Percentiles rank a stretch among this genome's conserved stretches.
phyloP scores from a whole-genome alignment of 129 eudicot species.

The Flaveria bidentis region DNA sequence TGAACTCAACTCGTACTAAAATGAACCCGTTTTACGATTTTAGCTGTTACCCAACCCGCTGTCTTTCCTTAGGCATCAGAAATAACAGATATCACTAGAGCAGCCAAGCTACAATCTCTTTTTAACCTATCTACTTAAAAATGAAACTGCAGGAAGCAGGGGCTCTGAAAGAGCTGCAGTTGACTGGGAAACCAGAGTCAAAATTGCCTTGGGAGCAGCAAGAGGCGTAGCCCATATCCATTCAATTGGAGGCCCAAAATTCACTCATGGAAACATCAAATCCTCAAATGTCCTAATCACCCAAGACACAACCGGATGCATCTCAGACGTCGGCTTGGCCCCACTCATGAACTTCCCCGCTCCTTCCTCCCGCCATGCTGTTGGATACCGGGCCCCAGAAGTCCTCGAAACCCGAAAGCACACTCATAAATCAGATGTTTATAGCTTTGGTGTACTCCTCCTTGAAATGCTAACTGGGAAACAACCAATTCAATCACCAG shows the following conservation, averaged over 20 bases:
- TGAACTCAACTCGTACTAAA: not conserved
- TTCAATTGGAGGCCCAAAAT: constrained; percentile 65
- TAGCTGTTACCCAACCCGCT: not conserved
- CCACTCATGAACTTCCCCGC: constrained; percentile 72
- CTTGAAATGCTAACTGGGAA: constrained; percentile 86
- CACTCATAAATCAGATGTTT: constrained; percentile 77
- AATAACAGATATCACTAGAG: no score
- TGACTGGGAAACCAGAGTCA: constrained; percentile 78
- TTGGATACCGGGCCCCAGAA: constrained; percentile 84
- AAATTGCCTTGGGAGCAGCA: constrained; percentile 74
- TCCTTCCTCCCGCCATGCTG: constrained; percentile 57
- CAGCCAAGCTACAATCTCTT: not conserved
- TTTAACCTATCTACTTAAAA: not conserved
- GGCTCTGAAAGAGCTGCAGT: constrained; percentile 50
- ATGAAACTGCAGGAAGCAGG: constrained; percentile 53
- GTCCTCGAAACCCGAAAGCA: constrained; percentile 67
- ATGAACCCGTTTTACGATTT: not conserved
- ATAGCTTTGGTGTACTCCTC: constrained; percentile 77
- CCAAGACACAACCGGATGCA: constrained; percentile 57
- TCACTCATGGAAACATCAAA: constrained; percentile 72
- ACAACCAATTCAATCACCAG: constrained; percentile 76
- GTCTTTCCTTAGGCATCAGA: not conserved
- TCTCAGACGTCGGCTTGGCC: constrained; percentile 71
- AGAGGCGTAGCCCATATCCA: constrained; percentile 72
- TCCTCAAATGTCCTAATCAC: constrained; percentile 72